Evolutionary conservation across 805 yeast species (phyloP), one percentile per base, ranked within the genome.

Genomic region (Cyberlindnera subsufficiens): DNA sequence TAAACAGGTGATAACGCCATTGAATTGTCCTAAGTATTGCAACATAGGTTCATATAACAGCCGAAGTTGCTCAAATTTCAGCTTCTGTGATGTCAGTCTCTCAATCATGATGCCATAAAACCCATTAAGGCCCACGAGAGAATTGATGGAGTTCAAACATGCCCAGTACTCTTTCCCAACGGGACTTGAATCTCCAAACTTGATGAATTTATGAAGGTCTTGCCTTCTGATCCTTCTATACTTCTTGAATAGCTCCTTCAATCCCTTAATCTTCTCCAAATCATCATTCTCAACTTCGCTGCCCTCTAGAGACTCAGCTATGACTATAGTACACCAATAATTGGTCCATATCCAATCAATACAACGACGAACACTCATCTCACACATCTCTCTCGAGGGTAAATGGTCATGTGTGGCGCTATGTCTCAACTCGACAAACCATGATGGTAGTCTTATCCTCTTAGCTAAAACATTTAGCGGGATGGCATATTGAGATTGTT

Each of bases 351-450:
- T 64, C 97, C 98, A 93, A 6, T 63, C 66, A 38, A 91, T 60
- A 0, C 96, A 96, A 38, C 74, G 66, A 5, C 62, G 56, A 2
- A 78, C 64, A 13, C 81, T 75, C n/a, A 67, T 56, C 32, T 95
- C 68, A n/a, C 90, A 67, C 63, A 85, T 70, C 33, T 74, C 78
- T 34, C 87, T 53, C 29, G 83, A 71, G 1, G 97, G 96, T 20
- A 93, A 62, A 15, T 69, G 67, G 54, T 91, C 98, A 61, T 93
- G 99, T 0, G 99, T 91, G 5, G 95, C 90, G 54, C 78, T 75
- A 61, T 93, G 98, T 43, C 99, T 71, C 27, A 88, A 58, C 56
- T 93, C 99, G 1, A 93, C 99, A 61, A 93, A 88, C 55, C 75
- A 75, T 29, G 81, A 70, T 0, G 98, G 96, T 19, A 93, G 66